A percentile compares a stretch with the other conserved stretches of the same genome.
Evolutionary conservation across 805 yeast genomes (phyloP).

Genomic region (Candida cerambycidarum): DNA sequence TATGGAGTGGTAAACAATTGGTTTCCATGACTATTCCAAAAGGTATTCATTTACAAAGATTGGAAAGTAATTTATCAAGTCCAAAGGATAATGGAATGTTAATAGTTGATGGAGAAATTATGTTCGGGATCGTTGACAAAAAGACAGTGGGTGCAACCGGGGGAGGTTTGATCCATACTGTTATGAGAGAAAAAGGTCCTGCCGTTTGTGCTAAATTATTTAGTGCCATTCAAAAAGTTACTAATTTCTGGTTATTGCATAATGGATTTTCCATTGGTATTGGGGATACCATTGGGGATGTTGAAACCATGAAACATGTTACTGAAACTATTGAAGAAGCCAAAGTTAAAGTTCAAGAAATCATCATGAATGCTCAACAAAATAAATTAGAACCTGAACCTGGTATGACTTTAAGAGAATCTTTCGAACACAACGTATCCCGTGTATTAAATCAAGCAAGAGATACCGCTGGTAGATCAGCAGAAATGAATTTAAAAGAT

Average conservation of each 20-base stretch:
- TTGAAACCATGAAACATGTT: constrained; percentile 90
- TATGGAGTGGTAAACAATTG: constrained; percentile 98
- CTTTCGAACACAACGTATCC: constrained; percentile 95
- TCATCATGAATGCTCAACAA: constrained; percentile 87
- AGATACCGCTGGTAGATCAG: constrained; percentile 98
- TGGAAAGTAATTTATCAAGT: constrained; percentile 79
- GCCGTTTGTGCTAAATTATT: constrained; percentile 84
- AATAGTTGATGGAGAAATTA: constrained; percentile 90
- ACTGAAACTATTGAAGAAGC: constrained; percentile 93
- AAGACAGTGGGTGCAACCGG: constrained; percentile 98
- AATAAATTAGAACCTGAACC: constrained; percentile 92
- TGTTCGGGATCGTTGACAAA: constrained; percentile 97
- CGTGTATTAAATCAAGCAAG: constrained; percentile 96
- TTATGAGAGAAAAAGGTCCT: constrained; percentile 97
- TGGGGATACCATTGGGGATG: constrained; percentile 99
- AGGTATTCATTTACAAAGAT: constrained; percentile 92
- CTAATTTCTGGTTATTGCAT: constrained; percentile 93
- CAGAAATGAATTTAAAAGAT: constrained; percentile 93
- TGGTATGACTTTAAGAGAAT: constrained; percentile 99
- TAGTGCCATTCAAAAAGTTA: constrained; percentile 91
- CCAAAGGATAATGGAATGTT: constrained; percentile 97
- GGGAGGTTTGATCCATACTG: constrained; percentile 97
- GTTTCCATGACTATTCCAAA: constrained; percentile 89
- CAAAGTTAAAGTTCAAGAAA: constrained; percentile 90
- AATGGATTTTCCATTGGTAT: constrained; percentile 98